Base-by-base conservation (phyloP, 257 asterid species). In the Solanum medicagineum region DNA sequence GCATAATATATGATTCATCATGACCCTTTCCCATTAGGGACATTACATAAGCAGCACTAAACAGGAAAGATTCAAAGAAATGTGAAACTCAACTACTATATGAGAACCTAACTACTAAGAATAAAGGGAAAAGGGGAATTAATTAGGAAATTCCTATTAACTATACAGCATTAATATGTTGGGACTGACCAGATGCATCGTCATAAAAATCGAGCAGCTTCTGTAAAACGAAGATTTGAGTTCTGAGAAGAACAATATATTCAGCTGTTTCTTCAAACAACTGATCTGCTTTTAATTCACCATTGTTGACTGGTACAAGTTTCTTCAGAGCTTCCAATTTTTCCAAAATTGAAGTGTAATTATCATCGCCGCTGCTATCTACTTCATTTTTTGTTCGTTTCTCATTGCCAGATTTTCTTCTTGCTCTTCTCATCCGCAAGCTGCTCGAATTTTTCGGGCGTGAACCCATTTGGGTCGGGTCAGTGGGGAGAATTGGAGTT, bases 221-320 rank as follows among this genome's bases (percentile, higher is more conserved):
- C 90, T 94, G 98, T 86, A 95, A 70, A 86, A 94, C 90, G 36
- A 90, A 83, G 81, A 94, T 93, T 93, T 93, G 97, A 44, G 95
- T 87, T 86, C 89, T 89, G 68, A 93, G 90, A 55, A 89, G 94
- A 12, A 91, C 93, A 86, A 95, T 95, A 93, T 94, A 93, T 84
- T 91, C 90, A 26, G 98, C 95, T 6, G 98, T 92, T 87, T 94
- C 97, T 73, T 89, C 89, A 22, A 92, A 95, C 56, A 95, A 87
- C 81, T 92, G 90, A 40, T 92, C 98, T 1, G 94, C 81, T 62
- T 92, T 93, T 22, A 85, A 75, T 14, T 86, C 85, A 4, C 24
- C 90, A 0, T 70, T 80, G 9, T 83, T 84, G 62, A 86, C 85
- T 0, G 97, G 96, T 22, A 94, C 81, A 45, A 94, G 98, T 85